These are phyloP conservation scores for Aspergillus tamarii DNA, from an alignment of 2,329 filamentous ascomycete genomes.

Conservation along the genomic window DNA sequence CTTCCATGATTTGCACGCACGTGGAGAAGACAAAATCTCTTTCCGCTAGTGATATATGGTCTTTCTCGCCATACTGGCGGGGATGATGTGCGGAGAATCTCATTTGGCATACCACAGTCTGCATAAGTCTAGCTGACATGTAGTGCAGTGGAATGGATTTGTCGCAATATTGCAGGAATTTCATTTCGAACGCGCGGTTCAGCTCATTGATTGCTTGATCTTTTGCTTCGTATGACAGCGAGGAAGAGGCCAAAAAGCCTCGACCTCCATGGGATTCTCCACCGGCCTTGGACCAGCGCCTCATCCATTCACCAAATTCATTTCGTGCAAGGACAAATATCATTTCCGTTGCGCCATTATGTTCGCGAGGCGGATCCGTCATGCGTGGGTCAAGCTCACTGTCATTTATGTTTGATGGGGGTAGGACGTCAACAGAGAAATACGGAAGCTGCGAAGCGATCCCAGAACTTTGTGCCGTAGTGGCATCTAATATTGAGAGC, in stretches of 20 bases:
- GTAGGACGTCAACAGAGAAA: constrained; percentile 20
- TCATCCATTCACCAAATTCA: constrained; percentile 38
- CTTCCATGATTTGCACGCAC: constrained; percentile 38
- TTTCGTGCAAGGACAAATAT: constrained; percentile 39
- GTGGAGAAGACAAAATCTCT: constrained; percentile 35
- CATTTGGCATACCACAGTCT: constrained; percentile 48
- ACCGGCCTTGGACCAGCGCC: constrained; percentile 19
- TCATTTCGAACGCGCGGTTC: constrained; percentile 39
- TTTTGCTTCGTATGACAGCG: constrained; percentile 25
- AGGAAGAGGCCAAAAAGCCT: constrained; percentile 25
- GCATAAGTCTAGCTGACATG: constrained; percentile 48
- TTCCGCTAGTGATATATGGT: constrained; percentile 23
- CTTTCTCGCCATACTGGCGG: constrained; percentile 33
- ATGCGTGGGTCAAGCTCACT: constrained; percentile 48
- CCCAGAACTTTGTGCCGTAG: constrained; percentile 9
- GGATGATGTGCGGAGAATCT: constrained; percentile 52
- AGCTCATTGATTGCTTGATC: constrained; percentile 38
- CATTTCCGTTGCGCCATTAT: constrained; percentile 52
- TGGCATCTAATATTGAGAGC: constrained; percentile 29
- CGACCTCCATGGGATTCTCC: constrained; percentile 22
- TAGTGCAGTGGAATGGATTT: constrained; percentile 48
- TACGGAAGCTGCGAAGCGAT: background rate
- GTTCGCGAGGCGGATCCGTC: constrained; percentile 46
- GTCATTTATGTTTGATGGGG: constrained; percentile 49
- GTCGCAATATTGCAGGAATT: constrained; percentile 43